Evolutionary conservation across 139 green algal species (phyloP).

Genomic region (Gonium pectorale): DNA sequence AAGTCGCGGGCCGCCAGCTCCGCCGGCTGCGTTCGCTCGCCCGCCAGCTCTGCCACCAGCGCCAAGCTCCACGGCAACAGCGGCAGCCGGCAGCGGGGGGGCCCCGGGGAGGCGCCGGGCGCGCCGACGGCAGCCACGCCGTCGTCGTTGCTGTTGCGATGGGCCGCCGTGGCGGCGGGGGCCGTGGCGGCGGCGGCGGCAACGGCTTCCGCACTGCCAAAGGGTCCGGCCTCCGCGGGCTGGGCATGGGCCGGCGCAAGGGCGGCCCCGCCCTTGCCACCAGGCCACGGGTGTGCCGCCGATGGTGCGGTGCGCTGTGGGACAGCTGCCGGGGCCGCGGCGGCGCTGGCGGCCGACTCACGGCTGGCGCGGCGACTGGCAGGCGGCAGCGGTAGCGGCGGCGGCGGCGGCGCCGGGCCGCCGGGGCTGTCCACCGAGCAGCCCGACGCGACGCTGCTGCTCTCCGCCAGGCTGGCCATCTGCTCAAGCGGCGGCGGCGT

Average conservation of each 20-base stretch:
- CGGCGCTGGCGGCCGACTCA: not conserved
- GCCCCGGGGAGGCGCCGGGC: too few relatives aligned
- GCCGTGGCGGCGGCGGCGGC: not conserved
- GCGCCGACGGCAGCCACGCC: too few relatives aligned
- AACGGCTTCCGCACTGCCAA: not conserved
- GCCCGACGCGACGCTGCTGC: not conserved
- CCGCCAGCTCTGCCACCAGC: constrained; percentile 7
- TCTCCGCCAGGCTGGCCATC: not conserved
- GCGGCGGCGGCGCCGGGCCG: not conserved
- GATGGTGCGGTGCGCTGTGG: too few relatives aligned
- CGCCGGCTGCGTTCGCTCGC: not conserved
- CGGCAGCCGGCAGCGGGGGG: not conserved
- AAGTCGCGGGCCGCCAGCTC: constrained; percentile 1
- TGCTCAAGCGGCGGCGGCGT: not conserved
- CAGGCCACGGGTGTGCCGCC: too few relatives aligned
- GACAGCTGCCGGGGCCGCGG: not conserved
- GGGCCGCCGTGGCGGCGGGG: not conserved
- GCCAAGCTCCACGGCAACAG: not conserved
- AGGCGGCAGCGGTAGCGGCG: not conserved
- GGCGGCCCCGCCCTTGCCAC: too few relatives aligned
- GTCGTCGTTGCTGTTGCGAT: too few relatives aligned
- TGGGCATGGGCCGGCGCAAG: too few relatives aligned
- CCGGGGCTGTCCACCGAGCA: not conserved
- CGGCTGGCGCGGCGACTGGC: not conserved
- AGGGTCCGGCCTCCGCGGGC: too few relatives aligned